These are phyloP conservation scores for Naganishia onofrii DNA, from an alignment of 768 basidiomycete genomes.

Conservation along the genomic window DNA sequence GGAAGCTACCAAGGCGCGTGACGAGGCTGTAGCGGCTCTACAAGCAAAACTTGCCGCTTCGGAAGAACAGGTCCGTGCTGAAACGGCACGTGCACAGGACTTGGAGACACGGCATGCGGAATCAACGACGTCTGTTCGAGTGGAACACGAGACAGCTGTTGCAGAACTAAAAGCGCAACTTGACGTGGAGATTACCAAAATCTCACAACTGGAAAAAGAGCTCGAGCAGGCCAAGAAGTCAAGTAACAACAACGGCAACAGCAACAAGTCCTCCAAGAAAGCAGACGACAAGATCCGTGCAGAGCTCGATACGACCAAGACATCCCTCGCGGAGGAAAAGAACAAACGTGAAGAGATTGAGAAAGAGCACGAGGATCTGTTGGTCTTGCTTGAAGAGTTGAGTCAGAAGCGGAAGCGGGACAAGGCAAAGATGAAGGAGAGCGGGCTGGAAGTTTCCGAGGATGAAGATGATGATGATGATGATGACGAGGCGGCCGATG, in stretches of 20 bases:
- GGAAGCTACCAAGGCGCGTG: slow-evolving; percentile 29
- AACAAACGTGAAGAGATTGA: slow-evolving; percentile 75
- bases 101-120: neutral
- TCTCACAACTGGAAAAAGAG: neutral
- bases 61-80: slow-evolving; percentile 19
- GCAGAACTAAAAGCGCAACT: slow-evolving; percentile 3
- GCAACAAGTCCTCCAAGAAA: slow-evolving; percentile 28
- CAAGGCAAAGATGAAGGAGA: slow-evolving; percentile 70
- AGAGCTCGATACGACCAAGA: slow-evolving; percentile 39
- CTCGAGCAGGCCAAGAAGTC: neutral
- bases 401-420: slow-evolving; percentile 79
- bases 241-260: too few relatives aligned
- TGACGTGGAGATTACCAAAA: neutral
- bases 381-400: slow-evolving; percentile 89
- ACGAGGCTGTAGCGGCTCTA: slow-evolving; percentile 26
- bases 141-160: neutral
- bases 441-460: slow-evolving; percentile 83
- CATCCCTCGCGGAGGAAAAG: slow-evolving; percentile 59
- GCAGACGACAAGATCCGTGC: slow-evolving; percentile 35
- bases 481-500: slow-evolving; percentile 55
- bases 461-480: slow-evolving; percentile 72
- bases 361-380: slow-evolving; percentile 92
- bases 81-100: neutral
- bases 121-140: neutral
- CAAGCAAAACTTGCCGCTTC: slow-evolving; percentile 29